These are phyloP conservation scores for Carpinus fangiana DNA, from an alignment of 306 rosid species.

Conservation along the genomic window DNA sequence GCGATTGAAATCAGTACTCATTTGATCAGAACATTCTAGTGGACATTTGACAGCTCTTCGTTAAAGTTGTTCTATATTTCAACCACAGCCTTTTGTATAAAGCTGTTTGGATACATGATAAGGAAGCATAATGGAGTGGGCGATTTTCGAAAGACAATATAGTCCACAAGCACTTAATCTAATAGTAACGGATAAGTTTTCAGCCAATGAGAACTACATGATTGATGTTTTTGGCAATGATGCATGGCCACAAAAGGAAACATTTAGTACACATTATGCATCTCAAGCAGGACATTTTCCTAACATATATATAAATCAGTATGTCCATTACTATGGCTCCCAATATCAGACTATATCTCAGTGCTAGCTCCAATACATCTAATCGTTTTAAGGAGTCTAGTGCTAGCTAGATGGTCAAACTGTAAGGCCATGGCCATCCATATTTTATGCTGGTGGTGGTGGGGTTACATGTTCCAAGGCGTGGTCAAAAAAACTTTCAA, in stretches of 20 bases:
- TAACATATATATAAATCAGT: not conserved
- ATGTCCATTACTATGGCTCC: constrained; percentile 1
- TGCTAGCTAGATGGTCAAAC: not conserved
- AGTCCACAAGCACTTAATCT: constrained; percentile 23
- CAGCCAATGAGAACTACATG: constrained; percentile 24
- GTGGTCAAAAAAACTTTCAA: constrained; percentile 1
- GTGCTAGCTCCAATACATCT: not conserved
- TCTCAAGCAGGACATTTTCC: constrained; percentile 6
- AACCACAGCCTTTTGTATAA: constrained; percentile 18
- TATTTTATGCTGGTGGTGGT: constrained; percentile 8
- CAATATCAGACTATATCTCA: no score
- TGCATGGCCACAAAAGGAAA: constrained; percentile 23
- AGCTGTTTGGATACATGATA: constrained; percentile 16
- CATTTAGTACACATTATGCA: constrained; percentile 7
- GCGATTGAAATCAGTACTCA: constrained; percentile 9
- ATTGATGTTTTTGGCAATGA: constrained; percentile 2
- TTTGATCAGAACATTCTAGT: constrained; percentile 12
- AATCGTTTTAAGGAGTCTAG: not conserved
- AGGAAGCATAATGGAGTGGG: constrained; percentile 26
- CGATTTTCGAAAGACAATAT: constrained; percentile 16
- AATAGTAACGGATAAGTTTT: constrained; percentile 20
- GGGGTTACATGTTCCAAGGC: constrained; percentile 1
- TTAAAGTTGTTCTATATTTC: constrained; percentile 1
- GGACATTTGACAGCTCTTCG: constrained; percentile 10
- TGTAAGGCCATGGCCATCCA: not conserved